Conservation (phyloP, 257 asterid genomes). For the Mentha longifolia region DNA sequence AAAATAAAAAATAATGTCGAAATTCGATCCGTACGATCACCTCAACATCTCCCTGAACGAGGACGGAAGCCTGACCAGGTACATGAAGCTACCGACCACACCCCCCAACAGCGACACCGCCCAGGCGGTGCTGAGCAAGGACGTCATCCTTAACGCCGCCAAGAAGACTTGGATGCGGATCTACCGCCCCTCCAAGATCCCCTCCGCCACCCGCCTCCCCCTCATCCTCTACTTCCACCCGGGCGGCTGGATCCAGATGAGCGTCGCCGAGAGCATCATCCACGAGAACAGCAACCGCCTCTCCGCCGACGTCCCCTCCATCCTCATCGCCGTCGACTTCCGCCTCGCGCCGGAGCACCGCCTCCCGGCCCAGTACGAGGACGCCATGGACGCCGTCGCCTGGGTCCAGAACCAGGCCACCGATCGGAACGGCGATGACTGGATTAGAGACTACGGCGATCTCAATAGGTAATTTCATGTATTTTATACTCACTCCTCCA, state of each 20-base stretch:
- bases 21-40: conserved; percentile 83
- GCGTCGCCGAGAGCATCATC: conserved; percentile 40
- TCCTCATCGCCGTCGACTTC: conserved; percentile 65
- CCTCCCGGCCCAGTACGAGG: conserved; percentile 90
- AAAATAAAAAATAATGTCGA: conserved; percentile 44
- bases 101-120: conserved; percentile 61
- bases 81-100: conserved; percentile 57
- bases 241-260: conserved; percentile 72
- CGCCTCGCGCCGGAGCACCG: conserved; percentile 84
- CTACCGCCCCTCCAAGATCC: conserved; percentile 67
- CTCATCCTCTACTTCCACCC: conserved; percentile 64
- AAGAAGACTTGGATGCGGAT: conserved; percentile 79
- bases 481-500: too few relatives aligned
- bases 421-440: conserved; percentile 54
- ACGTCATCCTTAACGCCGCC: conserved; percentile 53
- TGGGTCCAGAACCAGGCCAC: conserved; percentile 67
- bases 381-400: conserved; percentile 61
- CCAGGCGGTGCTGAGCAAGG: conserved; percentile 74
- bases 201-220: conserved; percentile 69
- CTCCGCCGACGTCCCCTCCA: conserved; percentile 59
- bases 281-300: conserved; percentile 62
- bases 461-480: too few relatives aligned
- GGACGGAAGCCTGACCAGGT: conserved; percentile 79
- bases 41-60: conserved; percentile 50
- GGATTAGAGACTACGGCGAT: conserved; percentile 74